phyloP scores from a whole-genome alignment of 2,329 filamentous ascomycete genomes.

The Colletotrichum acutatum region DNA sequence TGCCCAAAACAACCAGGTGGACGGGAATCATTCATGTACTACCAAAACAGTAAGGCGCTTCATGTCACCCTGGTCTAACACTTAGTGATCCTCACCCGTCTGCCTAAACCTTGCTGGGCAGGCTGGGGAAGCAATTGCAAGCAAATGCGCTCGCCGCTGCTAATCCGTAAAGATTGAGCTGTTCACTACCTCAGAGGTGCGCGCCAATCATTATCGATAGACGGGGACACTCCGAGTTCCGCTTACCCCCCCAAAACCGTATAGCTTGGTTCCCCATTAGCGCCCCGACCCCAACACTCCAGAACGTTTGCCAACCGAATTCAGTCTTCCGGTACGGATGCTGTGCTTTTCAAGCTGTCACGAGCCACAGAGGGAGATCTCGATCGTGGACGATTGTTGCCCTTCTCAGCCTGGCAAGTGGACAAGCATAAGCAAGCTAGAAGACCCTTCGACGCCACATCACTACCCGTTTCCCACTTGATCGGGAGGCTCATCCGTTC shows the following conservation, averaged over 20 bases:
- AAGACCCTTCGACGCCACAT: constrained; percentile 26
- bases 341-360: background rate
- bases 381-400: constrained; percentile 28
- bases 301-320: background rate
- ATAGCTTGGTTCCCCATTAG: too few relatives aligned
- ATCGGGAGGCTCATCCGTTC: constrained; percentile 17
- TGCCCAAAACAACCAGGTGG: background rate
- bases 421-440: constrained; percentile 14
- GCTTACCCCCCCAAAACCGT: background rate
- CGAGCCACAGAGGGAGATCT: constrained; percentile 32
- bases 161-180: background rate
- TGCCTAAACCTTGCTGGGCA: too few relatives aligned
- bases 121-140: too few relatives aligned
- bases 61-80: too few relatives aligned
- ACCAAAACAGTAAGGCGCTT: constrained; percentile 6
- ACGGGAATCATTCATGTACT: background rate
- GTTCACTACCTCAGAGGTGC: background rate
- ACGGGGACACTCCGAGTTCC: background rate
- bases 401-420: constrained; percentile 24
- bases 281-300: background rate
- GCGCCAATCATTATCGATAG: background rate
- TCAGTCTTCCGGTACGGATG: background rate
- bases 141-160: too few relatives aligned
- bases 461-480: constrained; percentile 10
- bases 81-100: too few relatives aligned